phyloP scores from a whole-genome alignment of 805 yeast genomes.

The Sugiyamaella lignohabitans region DNA sequence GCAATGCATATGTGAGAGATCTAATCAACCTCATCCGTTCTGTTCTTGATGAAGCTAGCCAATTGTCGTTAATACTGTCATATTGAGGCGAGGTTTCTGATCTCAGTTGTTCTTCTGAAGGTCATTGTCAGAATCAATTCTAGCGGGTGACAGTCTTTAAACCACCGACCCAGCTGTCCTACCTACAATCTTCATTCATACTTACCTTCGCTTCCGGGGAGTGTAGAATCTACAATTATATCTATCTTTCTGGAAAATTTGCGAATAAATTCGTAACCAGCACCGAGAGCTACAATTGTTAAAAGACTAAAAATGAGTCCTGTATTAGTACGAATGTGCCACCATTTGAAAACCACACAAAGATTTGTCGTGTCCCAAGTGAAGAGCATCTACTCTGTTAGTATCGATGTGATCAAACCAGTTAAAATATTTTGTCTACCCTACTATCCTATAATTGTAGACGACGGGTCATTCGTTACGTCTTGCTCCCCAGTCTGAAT shows the following conservation, averaged over 20 bases:
- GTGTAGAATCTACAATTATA: conserved; percentile 2
- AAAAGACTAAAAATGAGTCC: conserved; percentile 50
- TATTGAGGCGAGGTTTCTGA: background rate
- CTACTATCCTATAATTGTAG: too few relatives aligned
- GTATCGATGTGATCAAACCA: background rate
- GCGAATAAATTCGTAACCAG: conserved; percentile 58
- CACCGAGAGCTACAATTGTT: conserved; percentile 42
- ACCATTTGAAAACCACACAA: conserved; percentile 70
- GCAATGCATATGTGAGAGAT: conserved; percentile 46
- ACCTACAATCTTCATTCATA: background rate
- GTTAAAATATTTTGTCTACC: too few relatives aligned
- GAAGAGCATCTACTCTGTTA: conserved; percentile 48
- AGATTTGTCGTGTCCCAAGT: conserved; percentile 72
- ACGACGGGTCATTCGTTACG: too few relatives aligned
- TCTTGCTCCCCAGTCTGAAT: too few relatives aligned
- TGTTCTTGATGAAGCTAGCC: conserved; percentile 1
- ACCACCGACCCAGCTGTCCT: too few relatives aligned
- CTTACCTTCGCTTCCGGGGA: background rate
- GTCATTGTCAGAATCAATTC: background rate
- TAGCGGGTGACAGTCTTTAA: too few relatives aligned
- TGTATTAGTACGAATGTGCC: conserved; percentile 57
- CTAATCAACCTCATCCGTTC: conserved; percentile 2
- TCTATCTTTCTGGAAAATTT: conserved; percentile 18
- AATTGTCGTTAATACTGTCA: background rate
- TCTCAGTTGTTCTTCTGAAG: background rate